phyloP scores from a whole-genome alignment of 192 early-diverging fungal genomes.

The Spizellomyces punctatus region DNA sequence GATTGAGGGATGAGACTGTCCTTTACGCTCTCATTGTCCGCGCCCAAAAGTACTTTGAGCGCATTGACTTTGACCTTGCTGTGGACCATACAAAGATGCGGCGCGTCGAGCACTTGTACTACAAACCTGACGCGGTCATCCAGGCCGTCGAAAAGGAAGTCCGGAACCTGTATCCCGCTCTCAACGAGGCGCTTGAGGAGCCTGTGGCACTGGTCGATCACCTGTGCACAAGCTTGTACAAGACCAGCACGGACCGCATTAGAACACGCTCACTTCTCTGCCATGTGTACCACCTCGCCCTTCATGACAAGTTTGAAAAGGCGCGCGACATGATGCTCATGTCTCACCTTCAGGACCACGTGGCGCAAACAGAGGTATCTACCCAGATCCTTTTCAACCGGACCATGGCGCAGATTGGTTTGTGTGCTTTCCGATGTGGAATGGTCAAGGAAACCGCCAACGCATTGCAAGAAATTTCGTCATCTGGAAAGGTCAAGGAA shows the following conservation, averaged over 20 bases:
- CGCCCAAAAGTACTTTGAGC: conserved; percentile 84
- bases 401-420: conserved; percentile 92
- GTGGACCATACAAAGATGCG: conserved; percentile 79
- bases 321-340: conserved; percentile 97
- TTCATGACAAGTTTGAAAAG: conserved; percentile 91
- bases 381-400: conserved; percentile 98
- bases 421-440: conserved; percentile 94
- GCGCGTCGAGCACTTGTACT: conserved; percentile 95
- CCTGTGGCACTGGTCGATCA: conserved; percentile 70
- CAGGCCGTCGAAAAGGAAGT: conserved; percentile 64
- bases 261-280: conserved; percentile 94
- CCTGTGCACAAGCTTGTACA: conserved; percentile 90
- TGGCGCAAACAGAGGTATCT: conserved; percentile 82
- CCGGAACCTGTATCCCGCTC: conserved; percentile 54
- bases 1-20: conserved; percentile 86
- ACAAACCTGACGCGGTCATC: conserved; percentile 92
- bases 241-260: conserved; percentile 76
- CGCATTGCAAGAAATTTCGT: conserved; percentile 86
- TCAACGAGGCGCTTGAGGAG: conserved; percentile 33
- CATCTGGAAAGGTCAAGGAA: conserved; percentile 84
- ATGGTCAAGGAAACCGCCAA: conserved; percentile 86
- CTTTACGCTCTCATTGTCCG: conserved; percentile 89
- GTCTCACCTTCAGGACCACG: conserved; percentile 97
- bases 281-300: conserved; percentile 96
- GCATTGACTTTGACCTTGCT: conserved; percentile 50